These are phyloP conservation scores for Didymella segeticola DNA, from an alignment of 2,329 filamentous ascomycete genomes.

Conservation along the genomic window DNA sequence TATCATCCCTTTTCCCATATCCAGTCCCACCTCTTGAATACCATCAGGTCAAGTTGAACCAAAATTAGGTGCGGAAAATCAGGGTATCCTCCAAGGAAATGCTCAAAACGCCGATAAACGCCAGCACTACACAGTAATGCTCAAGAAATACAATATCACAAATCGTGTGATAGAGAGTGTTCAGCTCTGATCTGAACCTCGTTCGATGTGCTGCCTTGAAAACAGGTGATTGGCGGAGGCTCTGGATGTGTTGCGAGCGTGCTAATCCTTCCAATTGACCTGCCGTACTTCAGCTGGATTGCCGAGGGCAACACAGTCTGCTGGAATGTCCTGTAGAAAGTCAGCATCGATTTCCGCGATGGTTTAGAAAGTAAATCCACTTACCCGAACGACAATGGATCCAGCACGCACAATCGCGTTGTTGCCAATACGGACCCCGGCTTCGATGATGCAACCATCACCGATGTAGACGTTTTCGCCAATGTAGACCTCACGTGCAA, in stretches of 20 bases:
- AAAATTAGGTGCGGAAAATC: slow-evolving; percentile 13
- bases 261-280: slow-evolving; percentile 27
- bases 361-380: slow-evolving; percentile 23
- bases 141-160: background rate
- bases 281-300: slow-evolving; percentile 53
- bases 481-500: slow-evolving; percentile 76
- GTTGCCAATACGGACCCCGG: slow-evolving; percentile 61
- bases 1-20: slow-evolving; percentile 4
- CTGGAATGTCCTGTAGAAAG: slow-evolving; percentile 52
- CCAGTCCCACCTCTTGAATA: slow-evolving; percentile 5
- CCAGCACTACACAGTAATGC: slow-evolving; percentile 6
- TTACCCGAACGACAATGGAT: slow-evolving; percentile 62
- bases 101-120: slow-evolving; percentile 2
- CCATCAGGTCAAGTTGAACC: background rate
- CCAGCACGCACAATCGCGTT: slow-evolving; percentile 62
- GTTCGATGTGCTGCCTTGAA: background rate
- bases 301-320: slow-evolving; percentile 55
- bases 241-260: background rate
- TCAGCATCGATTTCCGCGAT: slow-evolving; percentile 21
- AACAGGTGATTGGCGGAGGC: background rate
- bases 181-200: background rate
- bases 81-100: slow-evolving; percentile 36
- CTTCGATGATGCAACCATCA: slow-evolving; percentile 65
- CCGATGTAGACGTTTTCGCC: slow-evolving; percentile 75
- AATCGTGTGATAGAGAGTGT: background rate